phyloP scores from a whole-genome alignment of 2,329 filamentous ascomycete species.

The Nigrospora osmanthi region DNA sequence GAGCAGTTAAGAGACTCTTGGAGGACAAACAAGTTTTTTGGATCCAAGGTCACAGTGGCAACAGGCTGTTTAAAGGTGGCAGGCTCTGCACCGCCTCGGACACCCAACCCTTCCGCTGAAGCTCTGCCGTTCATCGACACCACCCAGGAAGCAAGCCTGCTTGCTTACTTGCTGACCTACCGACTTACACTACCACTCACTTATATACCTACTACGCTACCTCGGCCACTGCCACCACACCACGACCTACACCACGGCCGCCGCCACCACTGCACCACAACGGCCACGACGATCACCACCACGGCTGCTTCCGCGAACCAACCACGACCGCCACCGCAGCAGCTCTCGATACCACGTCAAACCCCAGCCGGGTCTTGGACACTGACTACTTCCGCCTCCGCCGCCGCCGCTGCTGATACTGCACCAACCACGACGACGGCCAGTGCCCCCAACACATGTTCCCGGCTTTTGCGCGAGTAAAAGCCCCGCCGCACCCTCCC shows the following conservation, averaged over 20 bases:
- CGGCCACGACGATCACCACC: too few species aligned
- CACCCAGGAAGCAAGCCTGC: neutral
- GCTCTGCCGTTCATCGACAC: neutral
- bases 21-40: slow-evolving; percentile 6
- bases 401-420: too few species aligned
- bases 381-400: too few species aligned
- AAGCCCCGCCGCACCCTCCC: slow-evolving; percentile 16
- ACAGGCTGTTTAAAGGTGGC: slow-evolving; percentile 17
- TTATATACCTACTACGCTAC: too few species aligned
- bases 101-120: neutral
- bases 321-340: too few species aligned
- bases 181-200: neutral
- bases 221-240: too few species aligned
- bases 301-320: too few species aligned
- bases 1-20: slow-evolving; percentile 19
- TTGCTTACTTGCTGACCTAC: neutral
- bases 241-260: too few species aligned
- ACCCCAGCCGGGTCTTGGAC: too few species aligned
- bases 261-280: too few species aligned
- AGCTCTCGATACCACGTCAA: too few species aligned
- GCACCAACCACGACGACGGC: too few species aligned
- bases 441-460: slow-evolving; percentile 23
- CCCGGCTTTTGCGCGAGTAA: slow-evolving; percentile 21
- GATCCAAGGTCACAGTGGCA: slow-evolving; percentile 15
- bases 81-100: neutral